Conservation (phyloP, 164 flowering plant genomes). For the Nymphaea thermarum region DNA sequence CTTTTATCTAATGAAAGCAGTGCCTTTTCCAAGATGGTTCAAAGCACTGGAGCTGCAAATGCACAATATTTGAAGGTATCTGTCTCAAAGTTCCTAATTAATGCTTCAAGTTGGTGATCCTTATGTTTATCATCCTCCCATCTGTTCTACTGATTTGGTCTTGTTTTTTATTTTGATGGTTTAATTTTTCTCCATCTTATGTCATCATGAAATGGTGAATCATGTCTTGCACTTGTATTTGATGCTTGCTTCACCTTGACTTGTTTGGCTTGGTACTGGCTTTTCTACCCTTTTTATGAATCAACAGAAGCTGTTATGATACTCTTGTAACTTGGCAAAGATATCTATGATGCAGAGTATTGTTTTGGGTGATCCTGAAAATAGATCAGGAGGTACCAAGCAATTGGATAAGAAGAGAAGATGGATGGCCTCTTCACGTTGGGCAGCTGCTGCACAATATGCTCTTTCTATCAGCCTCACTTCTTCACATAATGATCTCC, state of each 20-base stretch:
- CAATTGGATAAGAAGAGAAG: slow-evolving; percentile 51
- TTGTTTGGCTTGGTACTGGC: no score
- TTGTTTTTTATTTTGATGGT: background rate
- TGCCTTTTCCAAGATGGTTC: slow-evolving; percentile 95
- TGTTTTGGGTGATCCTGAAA: slow-evolving; percentile 46
- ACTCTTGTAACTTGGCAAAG: no score
- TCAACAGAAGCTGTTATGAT: no score
- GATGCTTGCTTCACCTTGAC: background rate
- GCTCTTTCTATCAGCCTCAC: slow-evolving; percentile 79
- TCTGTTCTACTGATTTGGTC: background rate
- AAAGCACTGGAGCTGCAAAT: slow-evolving; percentile 94
- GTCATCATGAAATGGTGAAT: background rate
- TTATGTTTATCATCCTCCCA: background rate
- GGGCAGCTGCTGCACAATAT: slow-evolving; percentile 94
- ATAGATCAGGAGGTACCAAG: slow-evolving; percentile 23
- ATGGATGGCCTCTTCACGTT: slow-evolving; percentile 91
- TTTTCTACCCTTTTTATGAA: no score
- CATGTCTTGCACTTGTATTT: background rate
- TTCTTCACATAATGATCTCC: slow-evolving; percentile 87
- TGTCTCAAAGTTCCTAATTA: background rate
- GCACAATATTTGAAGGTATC: slow-evolving; percentile 71
- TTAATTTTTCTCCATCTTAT: background rate
- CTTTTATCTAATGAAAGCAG: slow-evolving; percentile 58
- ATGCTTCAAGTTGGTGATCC: background rate
- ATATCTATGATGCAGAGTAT: slow-evolving; percentile 20